Evolutionary conservation across 768 basidiomycete genomes (phyloP), one percentile per base, ranked within the genome.

Genomic region (Collybia nuda): DNA sequence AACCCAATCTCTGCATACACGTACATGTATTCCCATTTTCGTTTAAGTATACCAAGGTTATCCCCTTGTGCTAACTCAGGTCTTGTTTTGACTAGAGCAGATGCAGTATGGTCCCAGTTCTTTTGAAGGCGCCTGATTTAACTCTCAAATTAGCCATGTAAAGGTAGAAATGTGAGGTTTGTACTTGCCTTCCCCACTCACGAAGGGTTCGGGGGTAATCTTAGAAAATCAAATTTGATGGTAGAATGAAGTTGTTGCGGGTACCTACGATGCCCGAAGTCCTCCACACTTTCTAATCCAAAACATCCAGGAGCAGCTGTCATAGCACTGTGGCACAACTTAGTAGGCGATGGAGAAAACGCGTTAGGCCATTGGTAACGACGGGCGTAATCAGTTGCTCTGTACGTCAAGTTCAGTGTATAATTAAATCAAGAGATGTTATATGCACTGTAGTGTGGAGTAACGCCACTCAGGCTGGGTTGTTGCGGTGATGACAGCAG

Each of bases 1-100:
- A 59, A 59, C 8, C 55, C 57, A 39, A 57, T 51, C 40, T 59
- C 57, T 6, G 56, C 56, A 39, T 59, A 59, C 12, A 52, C 49
- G 24, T 47, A 62, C 60, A 55, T 56, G 43, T 60, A 62, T 36
- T 49, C 47, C 72, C 73, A 74, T 56, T 74, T 74, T 23, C 71
- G 54, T 59, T 67, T 69, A 58, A 75, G 72, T 6, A 72, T 65
- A 45, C 68, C 52, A 56, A 55, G 67, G 52, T 58, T 67, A 61
- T 54, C 29, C 39, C 40, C 45, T 23, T 55, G 47, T 3, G 40
- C 32, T 14, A 59, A 45, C 18, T 51, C 41, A 15, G 58, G 58
- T 19, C 55, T 45, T 19, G 38, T 41, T 44, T 57, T 41, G 17
- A 51, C 9, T 21, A 57, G 36, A 18, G 35, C 19, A 18, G n/a